Evolutionary conservation across 805 yeast species (phyloP).

Genomic region (Yamadazyma akitaensis): DNA sequence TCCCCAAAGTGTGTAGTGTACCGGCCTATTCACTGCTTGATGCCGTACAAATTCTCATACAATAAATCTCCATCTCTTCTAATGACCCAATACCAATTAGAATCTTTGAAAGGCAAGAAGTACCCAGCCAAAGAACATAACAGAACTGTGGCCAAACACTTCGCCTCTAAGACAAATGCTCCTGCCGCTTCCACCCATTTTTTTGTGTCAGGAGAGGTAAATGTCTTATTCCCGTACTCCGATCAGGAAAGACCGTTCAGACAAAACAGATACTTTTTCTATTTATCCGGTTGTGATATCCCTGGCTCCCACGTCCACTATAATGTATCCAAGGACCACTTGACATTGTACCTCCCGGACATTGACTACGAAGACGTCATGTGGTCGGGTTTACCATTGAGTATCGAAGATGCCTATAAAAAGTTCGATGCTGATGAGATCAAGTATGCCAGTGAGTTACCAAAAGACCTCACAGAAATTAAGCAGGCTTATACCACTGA

Average conservation of each 20-base stretch:
- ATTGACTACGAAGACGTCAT: conserved; percentile 85
- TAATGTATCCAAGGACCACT: conserved; percentile 47
- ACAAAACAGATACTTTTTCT: conserved; percentile 89
- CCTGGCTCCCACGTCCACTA: conserved; percentile 74
- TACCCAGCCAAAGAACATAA: conserved; percentile 88
- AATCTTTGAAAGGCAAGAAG: conserved; percentile 35
- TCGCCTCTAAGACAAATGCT: conserved; percentile 19
- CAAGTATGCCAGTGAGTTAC: conserved; percentile 53
- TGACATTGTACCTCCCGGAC: conserved; percentile 76
- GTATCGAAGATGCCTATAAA: conserved; percentile 57
- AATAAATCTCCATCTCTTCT: too few relatives aligned
- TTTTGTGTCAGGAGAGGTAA: conserved; percentile 59
- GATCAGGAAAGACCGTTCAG: conserved; percentile 78
- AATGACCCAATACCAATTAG: conserved; percentile 6
- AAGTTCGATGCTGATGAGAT: conserved; percentile 83
- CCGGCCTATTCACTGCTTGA: too few relatives aligned
- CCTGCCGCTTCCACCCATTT: conserved; percentile 29
- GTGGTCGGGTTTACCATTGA: conserved; percentile 93
- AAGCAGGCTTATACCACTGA: conserved; percentile 51
- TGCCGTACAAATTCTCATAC: too few relatives aligned
- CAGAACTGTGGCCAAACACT: conserved; percentile 44
- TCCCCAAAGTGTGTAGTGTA: too few relatives aligned
- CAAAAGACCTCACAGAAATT: conserved; percentile 27
- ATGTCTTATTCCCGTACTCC: conserved; percentile 64
- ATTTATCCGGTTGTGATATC: conserved; percentile 76